phyloP scores from a whole-genome alignment of 345 rosid species.

The Moricandia arvensis region DNA sequence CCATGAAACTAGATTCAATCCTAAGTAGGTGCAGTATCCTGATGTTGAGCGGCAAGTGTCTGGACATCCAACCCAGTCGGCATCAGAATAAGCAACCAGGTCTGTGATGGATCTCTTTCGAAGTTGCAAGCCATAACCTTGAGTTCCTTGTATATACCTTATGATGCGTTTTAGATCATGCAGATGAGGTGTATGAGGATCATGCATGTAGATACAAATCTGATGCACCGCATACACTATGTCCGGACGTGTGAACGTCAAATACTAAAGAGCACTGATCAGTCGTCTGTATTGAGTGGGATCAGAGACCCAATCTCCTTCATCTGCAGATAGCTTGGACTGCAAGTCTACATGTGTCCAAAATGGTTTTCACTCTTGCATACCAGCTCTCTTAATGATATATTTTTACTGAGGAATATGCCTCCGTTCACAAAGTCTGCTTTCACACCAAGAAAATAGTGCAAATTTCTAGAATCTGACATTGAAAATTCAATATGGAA shows the following conservation, averaged over 20 bases:
- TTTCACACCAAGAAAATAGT: no score
- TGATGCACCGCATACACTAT: neutral
- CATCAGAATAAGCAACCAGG: neutral
- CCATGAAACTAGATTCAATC: neutral
- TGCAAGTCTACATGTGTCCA: neutral
- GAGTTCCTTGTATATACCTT: neutral
- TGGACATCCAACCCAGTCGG: neutral
- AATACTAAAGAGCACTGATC: neutral
- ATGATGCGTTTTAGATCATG: neutral
- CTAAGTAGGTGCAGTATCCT: neutral
- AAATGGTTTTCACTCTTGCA: neutral
- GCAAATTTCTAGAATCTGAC: no score
- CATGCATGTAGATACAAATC: neutral
- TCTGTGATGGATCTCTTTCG: neutral
- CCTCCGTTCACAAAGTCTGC: no score
- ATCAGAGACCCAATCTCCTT: neutral
- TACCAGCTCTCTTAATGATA: no score
- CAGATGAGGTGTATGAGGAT: neutral
- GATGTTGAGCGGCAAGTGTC: neutral
- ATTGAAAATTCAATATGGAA: no score
- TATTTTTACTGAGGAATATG: no score
- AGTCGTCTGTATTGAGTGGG: neutral
- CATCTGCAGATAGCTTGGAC: neutral
- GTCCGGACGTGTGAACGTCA: neutral
- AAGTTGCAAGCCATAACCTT: no score